Conservation (phyloP, 345 rosid species). For the Carallia brachiata region DNA sequence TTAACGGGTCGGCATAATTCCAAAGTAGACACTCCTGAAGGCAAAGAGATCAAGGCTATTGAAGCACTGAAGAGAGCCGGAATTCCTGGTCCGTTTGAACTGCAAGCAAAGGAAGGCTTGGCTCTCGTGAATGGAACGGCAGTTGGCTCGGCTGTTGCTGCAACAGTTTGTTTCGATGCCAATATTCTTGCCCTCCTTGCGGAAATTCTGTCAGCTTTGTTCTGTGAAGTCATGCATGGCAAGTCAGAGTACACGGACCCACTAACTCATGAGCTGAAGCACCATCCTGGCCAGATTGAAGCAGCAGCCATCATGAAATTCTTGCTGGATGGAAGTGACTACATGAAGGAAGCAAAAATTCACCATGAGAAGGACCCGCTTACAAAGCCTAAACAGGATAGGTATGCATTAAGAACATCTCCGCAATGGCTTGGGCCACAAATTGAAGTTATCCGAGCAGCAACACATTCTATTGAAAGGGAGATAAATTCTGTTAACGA, state of each 20-base stretch:
- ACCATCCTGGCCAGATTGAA: constrained; percentile 56
- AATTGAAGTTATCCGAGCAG: constrained; percentile 43
- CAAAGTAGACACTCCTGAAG: constrained; percentile 36
- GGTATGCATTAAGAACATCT: constrained; percentile 50
- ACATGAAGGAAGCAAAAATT: constrained; percentile 36
- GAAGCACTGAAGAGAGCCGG: constrained; percentile 48
- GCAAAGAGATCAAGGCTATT: constrained; percentile 24
- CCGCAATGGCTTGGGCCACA: constrained; percentile 65
- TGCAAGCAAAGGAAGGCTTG: constrained; percentile 54
- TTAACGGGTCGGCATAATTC: constrained; percentile 46
- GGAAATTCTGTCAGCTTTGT: constrained; percentile 41
- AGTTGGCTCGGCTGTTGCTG: constrained; percentile 55
- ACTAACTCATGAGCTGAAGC: constrained; percentile 49
- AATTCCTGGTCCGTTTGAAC: constrained; percentile 36
- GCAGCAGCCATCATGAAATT: constrained; percentile 48
- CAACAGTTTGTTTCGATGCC: constrained; percentile 52
- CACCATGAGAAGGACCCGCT: constrained; percentile 44
- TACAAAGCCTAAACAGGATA: constrained; percentile 47
- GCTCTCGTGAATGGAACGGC: constrained; percentile 55
- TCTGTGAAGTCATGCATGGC: constrained; percentile 53
- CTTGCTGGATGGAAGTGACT: constrained; percentile 36
- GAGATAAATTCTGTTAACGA: constrained; percentile 56
- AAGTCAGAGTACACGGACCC: constrained; percentile 45
- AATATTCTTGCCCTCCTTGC: constrained; percentile 41
- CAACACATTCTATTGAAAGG: constrained; percentile 47